phyloP scores from a whole-genome alignment of 345 rosid species.

The Salix suchowensis region DNA sequence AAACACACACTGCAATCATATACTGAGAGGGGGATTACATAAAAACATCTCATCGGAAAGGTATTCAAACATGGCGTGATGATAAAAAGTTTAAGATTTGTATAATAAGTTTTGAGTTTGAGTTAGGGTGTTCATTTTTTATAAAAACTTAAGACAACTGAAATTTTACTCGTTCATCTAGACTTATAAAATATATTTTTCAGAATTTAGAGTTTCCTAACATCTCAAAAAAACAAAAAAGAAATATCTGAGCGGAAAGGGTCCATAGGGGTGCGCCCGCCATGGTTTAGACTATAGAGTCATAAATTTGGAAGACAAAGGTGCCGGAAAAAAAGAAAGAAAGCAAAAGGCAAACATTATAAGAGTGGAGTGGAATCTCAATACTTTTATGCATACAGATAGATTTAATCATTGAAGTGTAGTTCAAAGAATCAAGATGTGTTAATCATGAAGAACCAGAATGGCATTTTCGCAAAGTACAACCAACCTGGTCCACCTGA shows the following conservation, averaged over 20 bases:
- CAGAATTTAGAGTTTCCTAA: too few relatives aligned
- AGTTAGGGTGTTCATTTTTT: fast-evolving
- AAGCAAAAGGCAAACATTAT: slow-evolving; percentile 18
- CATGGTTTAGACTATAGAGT: slow-evolving; percentile 15
- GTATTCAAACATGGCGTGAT: too few relatives aligned
- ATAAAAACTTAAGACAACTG: fast-evolving
- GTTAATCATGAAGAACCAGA: slow-evolving; percentile 28
- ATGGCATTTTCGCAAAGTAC: slow-evolving; percentile 29
- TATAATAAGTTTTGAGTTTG: fast-evolving
- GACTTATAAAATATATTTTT: fast-evolving
- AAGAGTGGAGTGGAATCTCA: slow-evolving; percentile 8
- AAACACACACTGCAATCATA: background rate
- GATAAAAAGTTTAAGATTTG: fast-evolving
- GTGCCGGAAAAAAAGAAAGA: background rate
- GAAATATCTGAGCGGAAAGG: too few relatives aligned
- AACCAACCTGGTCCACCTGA: slow-evolving; percentile 33
- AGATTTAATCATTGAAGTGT: slow-evolving; percentile 27
- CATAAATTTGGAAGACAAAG: slow-evolving; percentile 7
- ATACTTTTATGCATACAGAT: slow-evolving; percentile 7
- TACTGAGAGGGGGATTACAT: slow-evolving; percentile 5
- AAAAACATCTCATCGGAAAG: background rate
- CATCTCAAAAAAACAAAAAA: too few relatives aligned
- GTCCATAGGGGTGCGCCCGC: background rate
- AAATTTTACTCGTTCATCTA: fast-evolving
- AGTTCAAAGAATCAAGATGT: slow-evolving; percentile 33